Conservation (phyloP, 1,139 yeast species). For the Hyphopichia buzzinii region DNA sequence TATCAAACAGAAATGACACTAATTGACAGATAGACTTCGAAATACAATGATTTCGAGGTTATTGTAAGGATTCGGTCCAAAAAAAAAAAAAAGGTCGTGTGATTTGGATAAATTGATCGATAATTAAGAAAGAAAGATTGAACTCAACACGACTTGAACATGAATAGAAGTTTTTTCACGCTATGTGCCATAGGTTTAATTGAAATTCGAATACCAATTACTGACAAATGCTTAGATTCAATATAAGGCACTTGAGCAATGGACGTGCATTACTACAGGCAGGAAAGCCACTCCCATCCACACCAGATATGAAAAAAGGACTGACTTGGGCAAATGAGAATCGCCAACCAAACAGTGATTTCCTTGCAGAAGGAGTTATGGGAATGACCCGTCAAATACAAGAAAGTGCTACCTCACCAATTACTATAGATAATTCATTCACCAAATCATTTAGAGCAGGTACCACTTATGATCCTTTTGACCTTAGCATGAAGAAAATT, state of each 20-base stretch:
- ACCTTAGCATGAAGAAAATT: constrained; percentile 59
- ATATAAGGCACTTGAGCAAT: not conserved
- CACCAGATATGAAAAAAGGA: constrained; percentile 33
- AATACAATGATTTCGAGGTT: no score
- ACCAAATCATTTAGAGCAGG: constrained; percentile 42
- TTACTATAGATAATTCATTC: constrained; percentile 23
- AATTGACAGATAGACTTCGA: no score
- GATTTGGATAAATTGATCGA: no score
- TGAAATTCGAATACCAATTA: no score
- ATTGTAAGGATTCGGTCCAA: no score
- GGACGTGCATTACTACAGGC: not conserved
- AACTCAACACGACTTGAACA: no score
- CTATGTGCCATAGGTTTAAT: no score
- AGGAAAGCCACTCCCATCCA: constrained; percentile 20
- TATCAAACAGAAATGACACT: no score
- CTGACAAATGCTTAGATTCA: not conserved
- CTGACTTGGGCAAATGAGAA: constrained; percentile 21
- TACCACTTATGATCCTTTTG: constrained; percentile 69
- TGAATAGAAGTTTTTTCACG: no score
- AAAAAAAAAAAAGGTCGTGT: no score
- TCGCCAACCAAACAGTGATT: constrained; percentile 3
- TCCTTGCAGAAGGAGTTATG: constrained; percentile 21
- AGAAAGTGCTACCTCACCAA: constrained; percentile 21
- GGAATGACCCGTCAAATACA: constrained; percentile 31
- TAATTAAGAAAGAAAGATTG: no score